phyloP scores from a whole-genome alignment of 768 basidiomycete genomes.

The Amanita jacksonii region DNA sequence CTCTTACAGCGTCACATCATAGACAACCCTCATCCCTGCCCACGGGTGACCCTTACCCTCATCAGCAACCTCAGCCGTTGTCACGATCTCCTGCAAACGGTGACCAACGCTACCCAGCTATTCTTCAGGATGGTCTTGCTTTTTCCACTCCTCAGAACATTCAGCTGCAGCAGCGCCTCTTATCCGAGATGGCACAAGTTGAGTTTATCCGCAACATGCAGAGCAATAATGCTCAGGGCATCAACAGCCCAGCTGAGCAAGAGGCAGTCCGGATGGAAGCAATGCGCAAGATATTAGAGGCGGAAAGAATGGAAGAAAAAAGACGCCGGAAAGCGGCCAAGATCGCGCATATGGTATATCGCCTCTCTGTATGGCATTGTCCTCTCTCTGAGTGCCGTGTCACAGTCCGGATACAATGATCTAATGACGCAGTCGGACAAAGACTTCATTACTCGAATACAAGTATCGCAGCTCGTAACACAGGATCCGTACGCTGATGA shows the following conservation, averaged over 20 bases:
- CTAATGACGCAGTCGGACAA: conserved; percentile 98
- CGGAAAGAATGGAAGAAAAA: conserved; percentile 82
- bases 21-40: conserved; percentile 30
- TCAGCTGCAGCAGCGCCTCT: conserved; percentile 64
- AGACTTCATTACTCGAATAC: conserved; percentile 98
- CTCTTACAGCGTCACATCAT: conserved; percentile 14
- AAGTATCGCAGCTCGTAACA: conserved; percentile 95
- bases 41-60: conserved; percentile 40
- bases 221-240: conserved; percentile 32
- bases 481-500: conserved; percentile 97
- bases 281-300: conserved; percentile 83
- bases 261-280: conserved; percentile 70
- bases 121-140: conserved; percentile 44
- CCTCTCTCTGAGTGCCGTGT: neutral
- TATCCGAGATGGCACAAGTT: conserved; percentile 68
- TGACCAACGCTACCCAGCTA: conserved; percentile 22
- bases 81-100: conserved; percentile 33
- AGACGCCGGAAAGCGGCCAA: conserved; percentile 74
- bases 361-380: no score
- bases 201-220: conserved; percentile 61
- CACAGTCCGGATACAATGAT: conserved; percentile 83
- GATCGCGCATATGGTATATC: conserved; percentile 82
- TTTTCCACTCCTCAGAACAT: conserved; percentile 48
- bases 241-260: conserved; percentile 36
- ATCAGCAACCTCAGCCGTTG: conserved; percentile 39